Base-by-base conservation (phyloP, 1,284 basidiomycete species). In the Bondarzewia mesenterica region DNA sequence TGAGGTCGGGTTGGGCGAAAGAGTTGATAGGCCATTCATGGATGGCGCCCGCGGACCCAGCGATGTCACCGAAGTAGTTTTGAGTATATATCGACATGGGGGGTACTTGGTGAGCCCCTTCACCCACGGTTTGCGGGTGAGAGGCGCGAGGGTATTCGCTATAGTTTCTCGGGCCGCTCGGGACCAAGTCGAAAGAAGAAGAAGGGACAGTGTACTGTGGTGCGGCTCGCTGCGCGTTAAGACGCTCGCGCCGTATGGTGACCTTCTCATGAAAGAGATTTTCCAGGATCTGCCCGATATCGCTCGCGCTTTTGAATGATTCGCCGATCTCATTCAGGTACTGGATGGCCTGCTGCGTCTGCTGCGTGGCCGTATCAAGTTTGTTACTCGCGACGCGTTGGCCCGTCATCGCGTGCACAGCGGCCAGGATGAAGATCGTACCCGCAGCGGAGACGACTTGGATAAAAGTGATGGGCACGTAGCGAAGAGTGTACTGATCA, bases 381-480 rank as follows among this genome's bases (percentile, higher is more conserved):
- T 61, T 59, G 47, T 58, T 58, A 12, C 61, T 58, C 2, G 65
- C 67, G 25, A 67, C 57, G n/a, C 68, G 64, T 4, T 60, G 57
- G 21, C 66, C 63, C 10, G 67, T 61, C 22, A 70, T 72, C 5
- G 78, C 77, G 57, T 81, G 77, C 40, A 80, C 72, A 10, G 77
- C 77, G 22, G 70, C 68, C 18, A 82, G 68, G 10, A 83, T 66
- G 58, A 73, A 80, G 16, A 82, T 69, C 0, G 82, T 85, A 15
- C 82, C 83, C 0, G 83, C 80, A 6, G 77, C 74, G 60, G 84
- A 87, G 43, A 78, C 68, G 40, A 77, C 73, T 56, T 85, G 82
- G 23, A 82, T 69, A 42, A 81, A 67, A 5, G 81, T 82, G 40
- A 84, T 74, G 0, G 82, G 78, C 15, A 73, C 69, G 55, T 75